Conservation (phyloP, 257 asterid genomes). For the Eustoma russellianum region DNA sequence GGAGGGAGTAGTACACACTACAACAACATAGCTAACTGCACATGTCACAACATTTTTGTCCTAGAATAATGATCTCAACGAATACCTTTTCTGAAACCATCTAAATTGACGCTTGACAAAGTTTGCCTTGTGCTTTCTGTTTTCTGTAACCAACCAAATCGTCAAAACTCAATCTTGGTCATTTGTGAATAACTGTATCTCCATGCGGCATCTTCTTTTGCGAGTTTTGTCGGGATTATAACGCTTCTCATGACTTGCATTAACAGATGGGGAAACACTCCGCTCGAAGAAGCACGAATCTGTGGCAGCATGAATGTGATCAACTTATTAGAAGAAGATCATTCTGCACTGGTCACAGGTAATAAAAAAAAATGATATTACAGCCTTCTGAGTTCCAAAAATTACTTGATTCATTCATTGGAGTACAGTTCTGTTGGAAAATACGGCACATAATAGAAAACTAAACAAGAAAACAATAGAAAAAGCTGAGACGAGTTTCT, state of each 20-base stretch:
- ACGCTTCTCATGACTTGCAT: background rate
- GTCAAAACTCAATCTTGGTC: background rate
- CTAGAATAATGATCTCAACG: too few relatives aligned
- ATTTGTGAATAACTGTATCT: background rate
- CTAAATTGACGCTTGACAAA: background rate
- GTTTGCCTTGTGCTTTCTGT: too few relatives aligned
- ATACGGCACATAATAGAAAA: too few relatives aligned
- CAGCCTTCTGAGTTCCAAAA: too few relatives aligned
- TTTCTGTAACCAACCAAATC: background rate
- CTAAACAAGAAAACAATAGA: too few relatives aligned
- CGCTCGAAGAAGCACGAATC: constrained; percentile 56
- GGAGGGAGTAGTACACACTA: background rate
- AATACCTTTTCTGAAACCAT: too few relatives aligned
- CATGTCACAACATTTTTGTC: background rate
- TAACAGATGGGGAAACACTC: constrained; percentile 65
- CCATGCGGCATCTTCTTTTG: too few relatives aligned
- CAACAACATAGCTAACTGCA: background rate
- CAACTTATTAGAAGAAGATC: constrained; percentile 43
- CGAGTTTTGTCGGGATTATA: too few relatives aligned
- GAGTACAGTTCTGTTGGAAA: too few relatives aligned
- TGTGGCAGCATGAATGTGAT: constrained; percentile 44
- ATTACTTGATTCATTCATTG: too few relatives aligned
- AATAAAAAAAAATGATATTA: background rate
- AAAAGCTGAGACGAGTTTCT: too few relatives aligned
- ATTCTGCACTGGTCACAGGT: constrained; percentile 17